Percentiles rank a stretch among this genome's conserved stretches.
Evolutionary conservation across 345 rosid genomes (phyloP).

Genomic region (Durio zibethinus): DNA sequence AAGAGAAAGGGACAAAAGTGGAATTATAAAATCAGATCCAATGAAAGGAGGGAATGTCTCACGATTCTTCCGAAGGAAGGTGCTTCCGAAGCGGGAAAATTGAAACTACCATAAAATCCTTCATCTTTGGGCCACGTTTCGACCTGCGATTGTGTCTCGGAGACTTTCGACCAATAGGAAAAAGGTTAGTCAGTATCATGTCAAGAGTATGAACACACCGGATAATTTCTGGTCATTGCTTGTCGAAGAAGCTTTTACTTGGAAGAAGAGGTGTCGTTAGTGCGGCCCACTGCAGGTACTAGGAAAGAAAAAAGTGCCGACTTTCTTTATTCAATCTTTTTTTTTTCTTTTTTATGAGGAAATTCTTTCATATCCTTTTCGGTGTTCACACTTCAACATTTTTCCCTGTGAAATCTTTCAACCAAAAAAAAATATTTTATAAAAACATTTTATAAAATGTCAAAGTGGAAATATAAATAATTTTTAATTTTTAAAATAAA

Average conservation of each 20-base stretch:
- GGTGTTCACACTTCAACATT: background rate
- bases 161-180: background rate
- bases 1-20: background rate
- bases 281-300: background rate
- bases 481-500: background rate
- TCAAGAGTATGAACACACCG: background rate
- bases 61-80: background rate
- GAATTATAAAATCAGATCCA: background rate
- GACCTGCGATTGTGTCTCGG: background rate
- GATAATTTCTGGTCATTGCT: background rate
- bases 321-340: background rate
- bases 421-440: no score
- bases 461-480: no score
- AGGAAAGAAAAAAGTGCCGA: background rate
- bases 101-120: background rate
- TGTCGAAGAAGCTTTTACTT: background rate
- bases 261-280: background rate
- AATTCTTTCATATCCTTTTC: no score
- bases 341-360: no score
- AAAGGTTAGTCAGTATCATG: no score
- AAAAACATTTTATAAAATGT: no score
- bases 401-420: no score
- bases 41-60: background rate
- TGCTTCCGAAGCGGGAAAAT: background rate
- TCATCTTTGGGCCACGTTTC: background rate